Evolutionary conservation across 805 yeast genomes (phyloP).

Genomic region (Wickerhamomyces subpelliculosus): DNA sequence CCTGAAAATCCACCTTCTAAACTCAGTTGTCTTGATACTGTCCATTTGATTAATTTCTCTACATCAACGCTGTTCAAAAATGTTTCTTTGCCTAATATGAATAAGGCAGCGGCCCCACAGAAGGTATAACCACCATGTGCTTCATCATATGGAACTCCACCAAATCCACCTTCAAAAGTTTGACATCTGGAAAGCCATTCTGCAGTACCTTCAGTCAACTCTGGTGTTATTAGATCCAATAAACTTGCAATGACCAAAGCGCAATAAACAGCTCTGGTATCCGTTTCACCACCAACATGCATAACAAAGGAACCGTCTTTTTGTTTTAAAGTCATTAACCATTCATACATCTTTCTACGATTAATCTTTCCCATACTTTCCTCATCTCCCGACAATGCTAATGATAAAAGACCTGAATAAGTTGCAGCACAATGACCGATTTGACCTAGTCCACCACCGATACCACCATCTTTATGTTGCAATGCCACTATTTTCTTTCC

Average conservation of each 20-base stretch:
- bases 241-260: constrained; percentile 68
- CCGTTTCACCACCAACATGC: constrained; percentile 77
- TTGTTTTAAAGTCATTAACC: constrained; percentile 61
- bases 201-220: constrained; percentile 43
- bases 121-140: constrained; percentile 98
- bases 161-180: constrained; percentile 93
- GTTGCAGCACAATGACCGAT: constrained; percentile 79
- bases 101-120: constrained; percentile 72
- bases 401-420: constrained; percentile 66
- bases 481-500: constrained; percentile 24
- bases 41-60: constrained; percentile 56
- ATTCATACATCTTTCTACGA: constrained; percentile 41
- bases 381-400: constrained; percentile 45
- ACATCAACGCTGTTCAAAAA: constrained; percentile 36
- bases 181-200: constrained; percentile 70
- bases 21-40: constrained; percentile 54
- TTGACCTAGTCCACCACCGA: constrained; percentile 84
- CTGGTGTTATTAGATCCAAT: constrained; percentile 55
- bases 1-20: constrained; percentile 90
- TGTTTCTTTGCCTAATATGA: constrained; percentile 32
- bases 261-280: constrained; percentile 82
- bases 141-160: constrained; percentile 73
- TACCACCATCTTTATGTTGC: constrained; percentile 46
- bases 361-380: constrained; percentile 38
- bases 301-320: constrained; percentile 71